Evolutionary conservation across 192 early-diverging fungal genomes (phyloP).

Genomic region (Backusella circina): DNA sequence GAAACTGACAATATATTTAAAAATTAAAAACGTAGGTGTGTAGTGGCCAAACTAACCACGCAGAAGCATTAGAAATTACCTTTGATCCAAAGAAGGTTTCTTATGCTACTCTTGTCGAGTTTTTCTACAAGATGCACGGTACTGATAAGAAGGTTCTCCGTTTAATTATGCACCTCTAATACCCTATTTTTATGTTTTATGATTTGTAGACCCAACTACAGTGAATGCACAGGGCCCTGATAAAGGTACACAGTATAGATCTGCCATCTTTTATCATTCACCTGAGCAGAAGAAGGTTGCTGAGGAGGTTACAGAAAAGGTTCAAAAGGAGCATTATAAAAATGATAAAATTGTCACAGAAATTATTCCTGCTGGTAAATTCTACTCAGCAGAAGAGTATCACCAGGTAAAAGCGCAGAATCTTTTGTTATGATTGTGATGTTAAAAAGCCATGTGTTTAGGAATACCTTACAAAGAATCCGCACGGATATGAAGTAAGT

Average conservation of each 20-base stretch:
- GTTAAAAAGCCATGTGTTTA: background rate
- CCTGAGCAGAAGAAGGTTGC: constrained; percentile 72
- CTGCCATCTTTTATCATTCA: constrained; percentile 81
- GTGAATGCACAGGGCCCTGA: constrained; percentile 84
- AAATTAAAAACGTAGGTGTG: constrained; percentile 49
- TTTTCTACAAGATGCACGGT: constrained; percentile 78
- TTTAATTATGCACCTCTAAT: background rate
- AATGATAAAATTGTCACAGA: constrained; percentile 61
- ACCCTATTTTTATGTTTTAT: constrained; percentile 12
- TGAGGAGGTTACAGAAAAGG: constrained; percentile 62
- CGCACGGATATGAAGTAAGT: constrained; percentile 65
- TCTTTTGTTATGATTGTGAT: background rate
- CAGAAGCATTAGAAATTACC: constrained; percentile 77
- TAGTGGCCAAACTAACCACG: constrained; percentile 72
- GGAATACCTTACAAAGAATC: constrained; percentile 53
- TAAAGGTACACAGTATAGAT: constrained; percentile 82
- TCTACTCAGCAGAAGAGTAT: constrained; percentile 81
- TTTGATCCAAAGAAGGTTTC: constrained; percentile 69
- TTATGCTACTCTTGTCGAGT: constrained; percentile 73
- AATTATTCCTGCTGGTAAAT: constrained; percentile 64
- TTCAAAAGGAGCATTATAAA: constrained; percentile 60
- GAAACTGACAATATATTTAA: background rate
- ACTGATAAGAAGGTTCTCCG: background rate
- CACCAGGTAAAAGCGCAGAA: constrained; percentile 51
- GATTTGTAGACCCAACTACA: constrained; percentile 72